Conservation (phyloP, 2,329 filamentous ascomycete genomes). For the Neofusicoccum ribis region DNA sequence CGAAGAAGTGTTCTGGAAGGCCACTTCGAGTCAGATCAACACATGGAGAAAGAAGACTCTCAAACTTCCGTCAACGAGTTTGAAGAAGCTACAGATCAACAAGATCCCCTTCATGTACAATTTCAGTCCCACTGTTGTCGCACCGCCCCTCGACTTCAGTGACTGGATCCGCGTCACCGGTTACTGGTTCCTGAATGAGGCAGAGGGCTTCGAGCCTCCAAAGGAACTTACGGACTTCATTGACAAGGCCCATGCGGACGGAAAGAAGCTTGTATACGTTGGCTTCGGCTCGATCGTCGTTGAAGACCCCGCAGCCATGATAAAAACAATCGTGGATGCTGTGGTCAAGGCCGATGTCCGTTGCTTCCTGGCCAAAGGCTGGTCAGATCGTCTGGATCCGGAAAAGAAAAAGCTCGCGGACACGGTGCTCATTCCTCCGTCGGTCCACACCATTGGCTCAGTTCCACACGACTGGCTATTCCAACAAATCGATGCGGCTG, state of each 20-base stretch:
- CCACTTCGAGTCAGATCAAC: constrained; percentile 88
- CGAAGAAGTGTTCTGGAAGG: constrained; percentile 95
- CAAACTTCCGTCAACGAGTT: constrained; percentile 73
- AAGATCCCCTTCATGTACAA: constrained; percentile 99
- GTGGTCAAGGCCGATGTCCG: constrained; percentile 89
- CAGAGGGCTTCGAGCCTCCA: constrained; percentile 68
- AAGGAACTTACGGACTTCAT: constrained; percentile 79
- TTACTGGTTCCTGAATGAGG: constrained; percentile 95
- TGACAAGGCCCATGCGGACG: constrained; percentile 59
- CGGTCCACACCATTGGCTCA: constrained; percentile 84
- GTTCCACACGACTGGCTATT: constrained; percentile 98
- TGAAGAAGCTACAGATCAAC: constrained; percentile 92
- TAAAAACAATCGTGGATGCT: constrained; percentile 87
- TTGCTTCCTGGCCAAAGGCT: constrained; percentile 93
- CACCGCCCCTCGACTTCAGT: constrained; percentile 89
- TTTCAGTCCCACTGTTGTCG: constrained; percentile 91
- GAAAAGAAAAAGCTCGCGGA: constrained; percentile 33
- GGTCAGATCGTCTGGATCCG: constrained; percentile 79
- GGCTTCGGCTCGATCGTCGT: constrained; percentile 97
- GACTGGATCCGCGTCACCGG: constrained; percentile 98
- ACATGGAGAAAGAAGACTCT: constrained; percentile 83
- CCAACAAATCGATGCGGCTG: constrained; percentile 86
- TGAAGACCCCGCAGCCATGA: constrained; percentile 82
- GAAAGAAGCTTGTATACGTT: constrained; percentile 92
- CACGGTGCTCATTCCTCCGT: constrained; percentile 66